phyloP scores from a whole-genome alignment of 2,329 filamentous ascomycete genomes.

The Gnomoniopsis smithogilvyi region DNA sequence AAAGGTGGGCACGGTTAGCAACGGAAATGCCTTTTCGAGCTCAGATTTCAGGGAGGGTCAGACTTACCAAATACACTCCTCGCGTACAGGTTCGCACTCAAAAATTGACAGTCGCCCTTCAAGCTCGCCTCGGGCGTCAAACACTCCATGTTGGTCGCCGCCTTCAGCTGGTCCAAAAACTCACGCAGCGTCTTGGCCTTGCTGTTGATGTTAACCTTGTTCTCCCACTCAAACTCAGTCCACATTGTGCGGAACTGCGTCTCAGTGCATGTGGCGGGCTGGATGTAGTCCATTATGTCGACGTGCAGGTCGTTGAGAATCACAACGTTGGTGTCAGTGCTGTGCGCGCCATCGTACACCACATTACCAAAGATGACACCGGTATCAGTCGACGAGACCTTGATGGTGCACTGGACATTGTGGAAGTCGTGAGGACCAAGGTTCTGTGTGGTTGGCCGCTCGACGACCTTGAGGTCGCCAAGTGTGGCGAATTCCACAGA shows the following conservation, averaged over 20 bases:
- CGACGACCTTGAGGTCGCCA: conserved; percentile 95
- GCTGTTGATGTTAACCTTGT: conserved; percentile 99
- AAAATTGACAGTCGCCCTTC: conserved; percentile 96
- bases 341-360: conserved; percentile 91
- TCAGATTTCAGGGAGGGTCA: not conserved
- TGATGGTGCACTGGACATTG: conserved; percentile 98
- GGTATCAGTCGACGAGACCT: conserved; percentile 96
- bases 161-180: conserved; percentile 93
- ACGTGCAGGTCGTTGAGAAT: conserved; percentile 98
- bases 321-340: conserved; percentile 91
- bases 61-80: conserved; percentile 95
- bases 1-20: conserved; percentile 6
- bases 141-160: conserved; percentile 98
- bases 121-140: conserved; percentile 93
- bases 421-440: conserved; percentile 94
- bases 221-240: conserved; percentile 99
- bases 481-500: conserved; percentile 98
- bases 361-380: conserved; percentile 99
- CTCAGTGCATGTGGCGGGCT: conserved; percentile 93
- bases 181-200: conserved; percentile 90
- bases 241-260: conserved; percentile 99
- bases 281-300: conserved; percentile 99
- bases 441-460: conserved; percentile 94
- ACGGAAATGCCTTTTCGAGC: no score
- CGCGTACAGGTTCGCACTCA: conserved; percentile 95